Conservation (phyloP, 2,329 filamentous ascomycete species). For the Zopfia rhizophila region DNA sequence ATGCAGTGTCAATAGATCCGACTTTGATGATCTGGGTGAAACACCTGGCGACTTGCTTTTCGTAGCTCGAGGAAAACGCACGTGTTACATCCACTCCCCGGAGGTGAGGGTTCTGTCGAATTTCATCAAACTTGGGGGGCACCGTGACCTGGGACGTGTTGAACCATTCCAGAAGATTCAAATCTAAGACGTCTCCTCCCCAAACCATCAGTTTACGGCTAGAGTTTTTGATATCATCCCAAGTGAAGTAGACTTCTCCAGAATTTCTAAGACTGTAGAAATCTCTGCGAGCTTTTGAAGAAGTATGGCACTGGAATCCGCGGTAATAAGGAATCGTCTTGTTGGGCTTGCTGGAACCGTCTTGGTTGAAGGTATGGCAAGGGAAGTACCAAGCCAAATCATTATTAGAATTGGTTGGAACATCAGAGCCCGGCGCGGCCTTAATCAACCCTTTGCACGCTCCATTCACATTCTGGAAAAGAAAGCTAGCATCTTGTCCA, state of each 20-base stretch:
- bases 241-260: slow-evolving; percentile 95
- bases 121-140: slow-evolving; percentile 80
- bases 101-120: slow-evolving; percentile 76
- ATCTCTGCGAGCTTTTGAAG: slow-evolving; percentile 69
- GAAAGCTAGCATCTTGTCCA: slow-evolving; percentile 93
- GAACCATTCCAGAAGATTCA: slow-evolving; percentile 91
- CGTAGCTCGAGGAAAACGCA: slow-evolving; percentile 78
- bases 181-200: slow-evolving; percentile 90
- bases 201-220: slow-evolving; percentile 94
- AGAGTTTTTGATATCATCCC: slow-evolving; percentile 90
- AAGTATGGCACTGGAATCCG: slow-evolving; percentile 91
- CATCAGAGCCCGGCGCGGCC: slow-evolving; percentile 73
- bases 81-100: slow-evolving; percentile 90
- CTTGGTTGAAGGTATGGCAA: slow-evolving; percentile 90
- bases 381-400: slow-evolving; percentile 98
- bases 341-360: slow-evolving; percentile 85
- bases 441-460: slow-evolving; percentile 93
- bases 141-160: slow-evolving; percentile 81
- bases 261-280: slow-evolving; percentile 78
- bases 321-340: slow-evolving; percentile 77
- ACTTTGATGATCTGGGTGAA: slow-evolving; percentile 95
- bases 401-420: slow-evolving; percentile 75
- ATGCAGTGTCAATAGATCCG: slow-evolving; percentile 93
- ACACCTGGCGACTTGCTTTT: slow-evolving; percentile 87
- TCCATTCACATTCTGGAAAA: slow-evolving; percentile 99